Evolutionary conservation across 2,329 filamentous ascomycete genomes (phyloP).

Genomic region (Neonectria sp.): DNA sequence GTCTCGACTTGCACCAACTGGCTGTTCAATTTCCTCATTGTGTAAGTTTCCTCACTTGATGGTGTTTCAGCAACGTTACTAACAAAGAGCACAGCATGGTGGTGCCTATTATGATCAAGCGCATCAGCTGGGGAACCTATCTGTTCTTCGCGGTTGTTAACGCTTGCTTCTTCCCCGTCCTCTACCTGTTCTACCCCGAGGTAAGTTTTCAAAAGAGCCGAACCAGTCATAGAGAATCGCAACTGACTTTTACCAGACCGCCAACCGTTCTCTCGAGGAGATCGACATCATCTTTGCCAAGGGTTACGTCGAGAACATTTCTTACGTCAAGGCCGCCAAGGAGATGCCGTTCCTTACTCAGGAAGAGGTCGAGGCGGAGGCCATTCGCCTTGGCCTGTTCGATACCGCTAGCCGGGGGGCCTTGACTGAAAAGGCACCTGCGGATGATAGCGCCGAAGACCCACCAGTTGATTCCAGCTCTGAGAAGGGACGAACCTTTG

Average conservation of each 20-base stretch:
- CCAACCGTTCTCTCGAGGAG: constrained; percentile 63
- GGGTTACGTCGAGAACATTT: constrained; percentile 71
- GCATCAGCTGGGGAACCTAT: constrained; percentile 68
- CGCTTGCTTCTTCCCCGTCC: constrained; percentile 65
- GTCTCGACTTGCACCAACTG: constrained; percentile 76
- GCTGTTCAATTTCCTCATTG: constrained; percentile 63
- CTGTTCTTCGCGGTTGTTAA: constrained; percentile 68
- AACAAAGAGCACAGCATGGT: constrained; percentile 59
- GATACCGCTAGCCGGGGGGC: constrained; percentile 30
- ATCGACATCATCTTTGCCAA: constrained; percentile 74
- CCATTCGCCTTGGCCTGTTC: constrained; percentile 44
- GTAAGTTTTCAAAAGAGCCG: neutral
- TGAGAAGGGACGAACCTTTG: constrained; percentile 13
- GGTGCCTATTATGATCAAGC: constrained; percentile 74
- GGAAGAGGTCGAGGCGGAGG: constrained; percentile 67
- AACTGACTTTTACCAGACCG: constrained; percentile 50
- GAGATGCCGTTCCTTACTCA: constrained; percentile 68
- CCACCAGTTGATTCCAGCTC: constrained; percentile 11
- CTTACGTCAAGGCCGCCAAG: constrained; percentile 71
- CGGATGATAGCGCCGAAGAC: constrained; percentile 14
- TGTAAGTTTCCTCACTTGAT: constrained; percentile 48
- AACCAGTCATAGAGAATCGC: fast-evolving
- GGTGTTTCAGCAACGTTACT: neutral
- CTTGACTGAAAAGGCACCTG: constrained; percentile 37
- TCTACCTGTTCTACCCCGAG: constrained; percentile 64